Evolutionary conservation across 495 filamentous ascomycete species (phyloP), one percentile per base, ranked within the genome.

Genomic region (Talaromyces stipitatus): DNA sequence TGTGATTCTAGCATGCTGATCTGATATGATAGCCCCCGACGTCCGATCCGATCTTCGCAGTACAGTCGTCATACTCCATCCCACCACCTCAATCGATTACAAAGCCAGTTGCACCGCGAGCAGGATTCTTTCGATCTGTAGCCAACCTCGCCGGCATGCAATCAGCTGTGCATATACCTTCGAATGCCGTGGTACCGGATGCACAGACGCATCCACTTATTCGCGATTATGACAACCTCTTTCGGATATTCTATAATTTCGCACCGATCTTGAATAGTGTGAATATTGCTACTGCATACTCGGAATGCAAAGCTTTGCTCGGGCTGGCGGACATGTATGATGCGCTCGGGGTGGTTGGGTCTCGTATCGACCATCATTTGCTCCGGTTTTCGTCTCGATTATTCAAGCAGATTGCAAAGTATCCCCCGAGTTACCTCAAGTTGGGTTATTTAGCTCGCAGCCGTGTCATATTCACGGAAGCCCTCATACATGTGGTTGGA

Each of bases 361-460:
- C 89, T 1, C 82, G 91, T n/a, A 85, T 95, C 9, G 91, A 97
- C 64, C 90, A 97, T 73, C 91, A 97, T 67, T 74, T 97, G 3
- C 76, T 97, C 1, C 90, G 91, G 56, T 97, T 96, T 69, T 89
- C 91, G 58, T 87, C 85, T 26, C 80, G 89, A 14, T 79, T 96
- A 0, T 95, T 90, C 84, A 92, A 92, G 66, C 91, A 96, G 64
- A 94, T 96, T 56, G 89, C 90, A 33, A 95, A 95, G 69, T 96
- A 96, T 66, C 91, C 91, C 16, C 88, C 92, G 14, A 87, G 82
- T 64, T 97, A 97, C 65, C 82, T 97, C 11, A 91, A 91, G 47
- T 79, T 97, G 3, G 91, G 91, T 20, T 95, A 91, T 63, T 74
- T 95, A 18, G 86, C 90, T 4, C 83, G 90, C 38, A 88, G 83